Evolutionary conservation across 176 grass and related monocot species (phyloP).

Genomic region (Eremochloa ophiuroides): DNA sequence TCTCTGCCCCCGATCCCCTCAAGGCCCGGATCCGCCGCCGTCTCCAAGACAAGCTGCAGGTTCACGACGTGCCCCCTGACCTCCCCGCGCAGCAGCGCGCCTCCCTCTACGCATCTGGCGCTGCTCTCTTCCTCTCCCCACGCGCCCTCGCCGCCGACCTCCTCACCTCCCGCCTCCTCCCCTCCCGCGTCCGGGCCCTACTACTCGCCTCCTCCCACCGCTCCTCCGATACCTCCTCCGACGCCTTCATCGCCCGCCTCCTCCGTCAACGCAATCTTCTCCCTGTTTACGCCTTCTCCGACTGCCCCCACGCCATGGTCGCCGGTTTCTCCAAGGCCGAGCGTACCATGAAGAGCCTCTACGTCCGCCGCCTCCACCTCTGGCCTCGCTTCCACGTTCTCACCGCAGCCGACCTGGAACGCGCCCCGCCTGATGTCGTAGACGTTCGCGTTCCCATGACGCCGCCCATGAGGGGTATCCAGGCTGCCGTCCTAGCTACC

Average conservation of each 20-base stretch:
- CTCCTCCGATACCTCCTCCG: slow-evolving; percentile 70
- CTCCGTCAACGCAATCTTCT: slow-evolving; percentile 55
- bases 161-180: slow-evolving; percentile 70
- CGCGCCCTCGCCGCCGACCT: slow-evolving; percentile 84
- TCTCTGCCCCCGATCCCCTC: slow-evolving; percentile 64
- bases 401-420: slow-evolving; percentile 68
- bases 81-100: slow-evolving; percentile 64
- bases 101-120: slow-evolving; percentile 65
- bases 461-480: slow-evolving; percentile 73
- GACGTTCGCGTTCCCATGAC: slow-evolving; percentile 85
- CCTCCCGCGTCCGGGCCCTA: slow-evolving; percentile 50
- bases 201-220: slow-evolving; percentile 67
- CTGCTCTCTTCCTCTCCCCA: slow-evolving; percentile 67
- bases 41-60: slow-evolving; percentile 34
- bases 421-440: slow-evolving; percentile 69
- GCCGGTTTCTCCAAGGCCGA: slow-evolving; percentile 91
- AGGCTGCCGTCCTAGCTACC: slow-evolving; percentile 60
- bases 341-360: slow-evolving; percentile 85
- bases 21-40: slow-evolving; percentile 43
- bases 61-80: slow-evolving; percentile 54
- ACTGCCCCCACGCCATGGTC: slow-evolving; percentile 81
- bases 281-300: slow-evolving; percentile 73
- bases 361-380: slow-evolving; percentile 76
- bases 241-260: slow-evolving; percentile 78
- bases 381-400: slow-evolving; percentile 96